Conservation (phyloP, 495 filamentous ascomycete genomes). For the Annulohypoxylon stygium region DNA sequence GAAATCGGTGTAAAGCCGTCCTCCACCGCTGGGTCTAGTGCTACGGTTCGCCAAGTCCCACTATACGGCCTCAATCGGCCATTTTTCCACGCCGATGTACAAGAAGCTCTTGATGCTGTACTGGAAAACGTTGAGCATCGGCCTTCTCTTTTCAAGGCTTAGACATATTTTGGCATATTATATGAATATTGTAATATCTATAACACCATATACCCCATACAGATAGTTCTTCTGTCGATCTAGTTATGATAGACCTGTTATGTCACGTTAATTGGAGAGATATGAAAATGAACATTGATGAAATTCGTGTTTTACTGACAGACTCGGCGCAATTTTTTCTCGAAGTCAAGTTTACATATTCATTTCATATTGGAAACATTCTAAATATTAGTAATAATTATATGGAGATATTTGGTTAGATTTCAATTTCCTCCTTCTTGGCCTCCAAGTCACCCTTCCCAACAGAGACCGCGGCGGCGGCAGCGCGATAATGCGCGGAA, state of each 20-base stretch:
- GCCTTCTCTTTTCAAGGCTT: conserved; percentile 24
- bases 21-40: conserved; percentile 19
- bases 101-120: conserved; percentile 86
- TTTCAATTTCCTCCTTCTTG: conserved; percentile 36
- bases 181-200: conserved; percentile 19
- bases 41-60: conserved; percentile 46
- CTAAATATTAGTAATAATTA: neutral
- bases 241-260: neutral
- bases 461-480: conserved; percentile 28
- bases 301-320: neutral
- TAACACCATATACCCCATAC: conserved; percentile 28
- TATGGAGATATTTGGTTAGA: neutral
- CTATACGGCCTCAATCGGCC: conserved; percentile 64
- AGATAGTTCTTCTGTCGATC: conserved; percentile 2
- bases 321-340: neutral
- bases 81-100: conserved; percentile 71
- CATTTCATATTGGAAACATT: neutral
- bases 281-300: conserved; percentile 1
- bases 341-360: neutral
- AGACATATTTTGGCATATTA: neutral
- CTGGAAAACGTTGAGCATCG: conserved; percentile 71
- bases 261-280: neutral
- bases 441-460: conserved; percentile 30
- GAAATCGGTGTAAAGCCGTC: conserved; percentile 24
- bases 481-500: conserved; percentile 14